Conservation (phyloP, 257 asterid species). For the Thymus mandschuricus region DNA sequence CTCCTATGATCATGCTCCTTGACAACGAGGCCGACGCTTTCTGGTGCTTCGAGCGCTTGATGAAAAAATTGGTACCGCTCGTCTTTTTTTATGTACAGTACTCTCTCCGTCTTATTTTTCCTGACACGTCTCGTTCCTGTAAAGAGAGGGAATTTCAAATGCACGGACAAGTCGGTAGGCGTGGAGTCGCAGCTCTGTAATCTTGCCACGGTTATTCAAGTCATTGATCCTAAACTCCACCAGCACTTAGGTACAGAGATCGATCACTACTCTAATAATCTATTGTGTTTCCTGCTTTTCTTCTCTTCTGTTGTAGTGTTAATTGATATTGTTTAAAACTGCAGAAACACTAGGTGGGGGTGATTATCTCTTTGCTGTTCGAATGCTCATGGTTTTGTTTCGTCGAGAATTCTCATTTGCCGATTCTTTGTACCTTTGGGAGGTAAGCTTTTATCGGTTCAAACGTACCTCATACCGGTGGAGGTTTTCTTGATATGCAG, state of each 20-base stretch:
- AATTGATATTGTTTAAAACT: neutral
- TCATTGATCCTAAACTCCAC: conserved; percentile 93
- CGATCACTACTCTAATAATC: no score
- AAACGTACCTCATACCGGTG: no score
- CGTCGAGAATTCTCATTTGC: conserved; percentile 95
- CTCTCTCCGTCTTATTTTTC: neutral
- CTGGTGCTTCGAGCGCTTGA: conserved; percentile 95
- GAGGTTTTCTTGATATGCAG: no score
- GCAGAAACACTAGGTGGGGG: conserved; percentile 92
- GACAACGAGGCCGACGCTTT: conserved; percentile 93
- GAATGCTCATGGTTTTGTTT: conserved; percentile 96
- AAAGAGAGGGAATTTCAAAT: conserved; percentile 96
- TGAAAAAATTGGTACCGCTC: conserved; percentile 76
- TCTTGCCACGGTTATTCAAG: conserved; percentile 85
- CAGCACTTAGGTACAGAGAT: conserved; percentile 79
- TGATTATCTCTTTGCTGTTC: conserved; percentile 87
- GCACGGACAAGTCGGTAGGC: conserved; percentile 85
- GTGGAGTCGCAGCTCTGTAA: conserved; percentile 83
- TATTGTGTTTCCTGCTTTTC: no score
- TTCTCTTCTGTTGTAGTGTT: no score
- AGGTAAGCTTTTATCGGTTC: conserved; percentile 46
- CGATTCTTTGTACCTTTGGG: conserved; percentile 93
- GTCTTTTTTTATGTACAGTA: neutral
- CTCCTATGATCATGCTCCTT: conserved; percentile 90
- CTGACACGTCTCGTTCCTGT: conserved; percentile 33